Percentiles rank a stretch among this genome's conserved stretches.
Conservation (phyloP, 1,139 yeast species). For the Geotrichum phurueaensis region DNA sequence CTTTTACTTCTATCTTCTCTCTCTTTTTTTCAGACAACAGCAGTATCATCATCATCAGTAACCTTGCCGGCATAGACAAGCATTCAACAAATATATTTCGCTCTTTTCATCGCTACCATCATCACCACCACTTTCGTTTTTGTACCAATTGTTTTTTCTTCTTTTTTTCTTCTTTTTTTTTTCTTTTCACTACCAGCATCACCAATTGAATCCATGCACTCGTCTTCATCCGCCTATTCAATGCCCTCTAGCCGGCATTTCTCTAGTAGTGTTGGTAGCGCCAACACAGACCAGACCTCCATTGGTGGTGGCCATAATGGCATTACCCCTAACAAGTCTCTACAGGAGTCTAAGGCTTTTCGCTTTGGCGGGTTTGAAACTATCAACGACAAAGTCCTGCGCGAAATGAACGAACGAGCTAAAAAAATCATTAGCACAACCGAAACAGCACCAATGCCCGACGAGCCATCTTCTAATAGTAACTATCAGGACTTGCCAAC, state of each 20-base stretch:
- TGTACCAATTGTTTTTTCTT: too few relatives aligned
- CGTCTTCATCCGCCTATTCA: background rate
- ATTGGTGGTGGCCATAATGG: background rate
- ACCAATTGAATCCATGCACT: background rate
- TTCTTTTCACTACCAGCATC: background rate
- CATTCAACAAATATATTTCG: background rate
- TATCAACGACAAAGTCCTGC: conserved; percentile 32
- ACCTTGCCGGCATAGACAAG: too few relatives aligned
- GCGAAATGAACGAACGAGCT: conserved; percentile 37
- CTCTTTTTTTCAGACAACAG: background rate
- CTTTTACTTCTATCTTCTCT: background rate
- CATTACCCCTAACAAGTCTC: conserved; percentile 2
- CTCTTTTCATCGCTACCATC: background rate
- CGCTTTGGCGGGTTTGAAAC: conserved; percentile 31
- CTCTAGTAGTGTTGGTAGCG: background rate
- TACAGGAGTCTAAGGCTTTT: conserved; percentile 28
- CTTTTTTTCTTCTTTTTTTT: too few relatives aligned
- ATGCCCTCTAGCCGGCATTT: background rate
- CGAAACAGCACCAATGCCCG: background rate
- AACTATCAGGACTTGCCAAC: background rate
- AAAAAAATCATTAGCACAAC: conserved; percentile 8
- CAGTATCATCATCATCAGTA: too few relatives aligned
- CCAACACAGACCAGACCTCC: background rate
- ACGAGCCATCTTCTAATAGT: background rate
- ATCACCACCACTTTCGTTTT: background rate